Conservation (phyloP, 345 rosid species). For the Citrus mangshanensis region DNA sequence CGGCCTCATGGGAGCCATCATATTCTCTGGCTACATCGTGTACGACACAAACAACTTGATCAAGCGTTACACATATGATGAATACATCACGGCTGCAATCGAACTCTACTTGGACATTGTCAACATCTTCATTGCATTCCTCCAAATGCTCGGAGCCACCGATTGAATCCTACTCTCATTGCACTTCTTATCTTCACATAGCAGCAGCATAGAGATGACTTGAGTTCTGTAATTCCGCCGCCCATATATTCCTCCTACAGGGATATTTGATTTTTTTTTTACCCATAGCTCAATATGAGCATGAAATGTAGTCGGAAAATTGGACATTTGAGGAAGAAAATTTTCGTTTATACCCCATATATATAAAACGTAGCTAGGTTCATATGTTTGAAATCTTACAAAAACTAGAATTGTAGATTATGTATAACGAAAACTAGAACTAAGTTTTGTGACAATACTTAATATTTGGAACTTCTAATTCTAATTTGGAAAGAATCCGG, state of each 20-base stretch:
- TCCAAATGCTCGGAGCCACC: neutral
- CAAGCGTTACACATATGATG: constrained; percentile 56
- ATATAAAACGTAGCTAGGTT: too few relatives aligned
- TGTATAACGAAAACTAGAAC: too few relatives aligned
- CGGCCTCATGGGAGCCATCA: constrained; percentile 39
- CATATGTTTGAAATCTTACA: too few relatives aligned
- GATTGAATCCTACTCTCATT: neutral
- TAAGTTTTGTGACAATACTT: too few relatives aligned
- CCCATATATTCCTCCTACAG: neutral
- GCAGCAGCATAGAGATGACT: neutral
- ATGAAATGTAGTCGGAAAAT: too few relatives aligned
- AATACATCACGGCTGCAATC: constrained; percentile 68
- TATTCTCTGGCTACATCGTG: constrained; percentile 51
- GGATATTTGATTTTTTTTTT: too few relatives aligned
- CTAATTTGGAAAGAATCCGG: too few relatives aligned
- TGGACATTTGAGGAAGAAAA: too few relatives aligned
- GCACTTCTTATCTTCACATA: neutral
- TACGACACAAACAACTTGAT: constrained; percentile 58
- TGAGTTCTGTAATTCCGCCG: neutral
- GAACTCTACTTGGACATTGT: constrained; percentile 59
- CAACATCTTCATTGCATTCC: constrained; percentile 63
- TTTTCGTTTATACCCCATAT: too few relatives aligned
- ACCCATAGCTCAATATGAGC: too few relatives aligned
- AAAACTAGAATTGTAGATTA: too few relatives aligned
- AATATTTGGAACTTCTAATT: too few relatives aligned